Evolutionary conservation across 768 basidiomycete genomes (phyloP).

Genomic region (Punctularia strigosozonata): DNA sequence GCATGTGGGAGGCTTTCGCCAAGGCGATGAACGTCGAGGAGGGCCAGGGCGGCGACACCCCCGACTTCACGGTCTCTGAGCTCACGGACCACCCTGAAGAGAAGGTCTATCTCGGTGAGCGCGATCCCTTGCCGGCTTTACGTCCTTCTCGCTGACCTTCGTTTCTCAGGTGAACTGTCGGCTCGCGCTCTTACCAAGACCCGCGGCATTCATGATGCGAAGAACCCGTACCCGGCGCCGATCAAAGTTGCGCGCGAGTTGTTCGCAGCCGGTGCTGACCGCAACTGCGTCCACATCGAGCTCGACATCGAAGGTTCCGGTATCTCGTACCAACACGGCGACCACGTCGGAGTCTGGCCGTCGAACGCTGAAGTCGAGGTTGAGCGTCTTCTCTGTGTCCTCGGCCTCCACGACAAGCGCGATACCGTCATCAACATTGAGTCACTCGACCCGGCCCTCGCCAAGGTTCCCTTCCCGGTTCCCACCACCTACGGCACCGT

Average conservation of each 20-base stretch:
- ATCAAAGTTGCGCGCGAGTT: constrained; percentile 71
- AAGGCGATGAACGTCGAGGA: constrained; percentile 80
- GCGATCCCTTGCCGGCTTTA: not conserved
- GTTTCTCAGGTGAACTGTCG: constrained; percentile 72
- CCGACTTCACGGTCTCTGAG: constrained; percentile 90
- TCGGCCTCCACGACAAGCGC: constrained; percentile 75
- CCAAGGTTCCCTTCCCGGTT: constrained; percentile 97
- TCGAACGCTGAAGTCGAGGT: constrained; percentile 90
- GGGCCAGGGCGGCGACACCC: constrained; percentile 88
- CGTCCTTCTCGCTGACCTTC: not conserved
- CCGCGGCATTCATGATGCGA: constrained; percentile 94
- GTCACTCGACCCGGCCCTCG: constrained; percentile 94
- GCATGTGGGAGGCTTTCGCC: constrained; percentile 92
- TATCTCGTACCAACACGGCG: constrained; percentile 97
- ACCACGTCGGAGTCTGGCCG: constrained; percentile 97
- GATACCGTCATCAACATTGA: constrained; percentile 84
- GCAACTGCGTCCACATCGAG: constrained; percentile 93
- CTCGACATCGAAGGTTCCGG: constrained; percentile 91
- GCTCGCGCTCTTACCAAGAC: constrained; percentile 87
- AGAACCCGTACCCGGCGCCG: constrained; percentile 92
- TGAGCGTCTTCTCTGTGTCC: constrained; percentile 72
- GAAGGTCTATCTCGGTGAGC: constrained; percentile 86
- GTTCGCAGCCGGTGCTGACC: constrained; percentile 57
- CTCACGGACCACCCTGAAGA: constrained; percentile 61
- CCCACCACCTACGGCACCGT: constrained; percentile 92